These are phyloP conservation scores for Dimocarpus longan DNA, from an alignment of 345 rosid genomes.

Conservation along the genomic window DNA sequence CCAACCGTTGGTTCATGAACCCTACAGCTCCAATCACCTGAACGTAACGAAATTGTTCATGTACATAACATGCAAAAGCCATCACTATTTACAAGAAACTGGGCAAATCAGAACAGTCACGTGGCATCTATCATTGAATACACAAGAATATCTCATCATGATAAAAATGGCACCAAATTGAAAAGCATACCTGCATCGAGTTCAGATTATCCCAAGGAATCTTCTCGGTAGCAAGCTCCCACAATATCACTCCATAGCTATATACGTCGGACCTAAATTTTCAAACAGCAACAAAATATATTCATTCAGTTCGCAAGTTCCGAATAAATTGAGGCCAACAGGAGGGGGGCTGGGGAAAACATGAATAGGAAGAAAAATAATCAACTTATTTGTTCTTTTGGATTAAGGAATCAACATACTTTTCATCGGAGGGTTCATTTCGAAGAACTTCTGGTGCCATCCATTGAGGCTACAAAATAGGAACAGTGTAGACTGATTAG, in stretches of 20 bases:
- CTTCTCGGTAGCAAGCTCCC: conserved; percentile 97
- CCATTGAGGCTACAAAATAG: conserved; percentile 88
- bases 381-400: conserved; percentile 17
- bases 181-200: conserved; percentile 80
- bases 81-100: neutral
- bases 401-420: conserved; percentile 50
- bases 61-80: neutral
- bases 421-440: conserved; percentile 93
- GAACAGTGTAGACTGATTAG: conserved; percentile 11
- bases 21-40: conserved; percentile 99
- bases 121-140: neutral
- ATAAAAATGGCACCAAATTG: conserved; percentile 9
- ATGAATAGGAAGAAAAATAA: neutral
- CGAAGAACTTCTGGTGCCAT: conserved; percentile 99
- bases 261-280: conserved; percentile 85
- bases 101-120: neutral
- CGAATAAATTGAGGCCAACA: neutral
- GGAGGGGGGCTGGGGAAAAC: conserved; percentile 4
- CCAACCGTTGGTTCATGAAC: conserved; percentile 92
- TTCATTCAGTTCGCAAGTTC: conserved; percentile 6
- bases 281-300: conserved; percentile 21
- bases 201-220: conserved; percentile 97
- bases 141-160: neutral
- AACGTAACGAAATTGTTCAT: conserved; percentile 31
- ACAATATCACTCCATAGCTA: conserved; percentile 89